Evolutionary conservation across 495 filamentous ascomycete species (phyloP).

Genomic region (Talaromyces stipitatus): DNA sequence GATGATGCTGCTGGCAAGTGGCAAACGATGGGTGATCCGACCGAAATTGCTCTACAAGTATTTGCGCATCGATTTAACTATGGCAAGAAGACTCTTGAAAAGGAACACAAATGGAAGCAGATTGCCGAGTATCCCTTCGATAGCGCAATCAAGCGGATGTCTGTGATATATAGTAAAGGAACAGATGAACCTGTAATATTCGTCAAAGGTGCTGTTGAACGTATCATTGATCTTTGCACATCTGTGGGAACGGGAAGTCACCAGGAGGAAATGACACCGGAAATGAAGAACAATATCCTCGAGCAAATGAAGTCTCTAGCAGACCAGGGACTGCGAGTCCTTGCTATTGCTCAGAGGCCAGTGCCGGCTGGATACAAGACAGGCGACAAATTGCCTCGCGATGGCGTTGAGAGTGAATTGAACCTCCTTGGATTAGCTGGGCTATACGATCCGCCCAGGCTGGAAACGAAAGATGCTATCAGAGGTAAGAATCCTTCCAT

Average conservation of each 20-base stretch:
- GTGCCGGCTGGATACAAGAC: conserved; percentile 12
- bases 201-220: conserved; percentile 61
- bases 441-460: conserved; percentile 66
- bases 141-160: conserved; percentile 77
- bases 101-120: conserved; percentile 51
- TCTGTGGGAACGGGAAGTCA: conserved; percentile 43
- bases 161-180: conserved; percentile 53
- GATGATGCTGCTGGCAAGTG: conserved; percentile 41
- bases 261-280: conserved; percentile 46
- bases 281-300: conserved; percentile 51
- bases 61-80: conserved; percentile 64
- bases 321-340: conserved; percentile 69
- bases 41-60: conserved; percentile 76
- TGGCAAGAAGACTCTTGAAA: conserved; percentile 48
- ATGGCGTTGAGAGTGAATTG: conserved; percentile 51
- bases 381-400: conserved; percentile 41
- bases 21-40: conserved; percentile 74
- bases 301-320: conserved; percentile 62
- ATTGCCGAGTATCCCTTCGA: conserved; percentile 75
- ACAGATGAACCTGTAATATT: conserved; percentile 41
- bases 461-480: conserved; percentile 49
- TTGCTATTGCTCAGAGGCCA: conserved; percentile 59
- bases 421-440: conserved; percentile 61
- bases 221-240: conserved; percentile 49
- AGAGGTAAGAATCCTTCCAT: conserved; percentile 4